Evolutionary conservation across 164 flowering plant genomes (phyloP).

Genomic region (Annona squamosa): DNA sequence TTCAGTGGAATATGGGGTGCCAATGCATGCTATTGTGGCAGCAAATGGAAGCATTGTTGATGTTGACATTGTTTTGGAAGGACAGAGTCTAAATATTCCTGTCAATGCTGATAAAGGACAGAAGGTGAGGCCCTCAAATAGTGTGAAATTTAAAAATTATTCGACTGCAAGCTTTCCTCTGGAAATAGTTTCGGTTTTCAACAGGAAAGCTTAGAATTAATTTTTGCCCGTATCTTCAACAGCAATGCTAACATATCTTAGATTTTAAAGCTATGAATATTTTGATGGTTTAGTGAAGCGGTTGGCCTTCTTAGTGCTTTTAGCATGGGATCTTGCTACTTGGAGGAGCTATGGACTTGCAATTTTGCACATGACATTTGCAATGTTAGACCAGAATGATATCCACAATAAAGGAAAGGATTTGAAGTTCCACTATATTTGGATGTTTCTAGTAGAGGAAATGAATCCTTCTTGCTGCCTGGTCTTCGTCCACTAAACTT

Average conservation of each 20-base stretch:
- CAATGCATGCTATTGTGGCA: constrained; percentile 26
- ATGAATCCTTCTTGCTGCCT: not conserved
- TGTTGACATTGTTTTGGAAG: constrained; percentile 29
- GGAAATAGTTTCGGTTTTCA: not conserved
- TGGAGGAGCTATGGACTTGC: not conserved
- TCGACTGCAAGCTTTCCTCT: not conserved
- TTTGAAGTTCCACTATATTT: not conserved
- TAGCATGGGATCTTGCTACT: not conserved
- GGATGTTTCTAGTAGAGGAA: not conserved
- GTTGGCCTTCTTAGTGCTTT: not conserved
- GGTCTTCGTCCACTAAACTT: not conserved
- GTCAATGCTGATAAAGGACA: constrained; percentile 6
- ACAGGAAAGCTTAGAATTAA: not conserved
- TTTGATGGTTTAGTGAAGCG: not conserved
- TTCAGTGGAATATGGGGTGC: constrained; percentile 30
- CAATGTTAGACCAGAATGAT: not conserved
- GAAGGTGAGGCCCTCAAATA: constrained; percentile 20
- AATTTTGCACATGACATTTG: not conserved
- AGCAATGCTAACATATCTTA: not conserved
- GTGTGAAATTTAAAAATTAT: not conserved
- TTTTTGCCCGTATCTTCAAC: not conserved
- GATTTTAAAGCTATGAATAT: not conserved
- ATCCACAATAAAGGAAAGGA: not conserved
- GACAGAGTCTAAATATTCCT: constrained; percentile 35
- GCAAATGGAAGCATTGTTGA: constrained; percentile 27